Base-by-base conservation (phyloP, 2,329 filamentous ascomycete species). In the Arthrobotrys conoides region DNA sequence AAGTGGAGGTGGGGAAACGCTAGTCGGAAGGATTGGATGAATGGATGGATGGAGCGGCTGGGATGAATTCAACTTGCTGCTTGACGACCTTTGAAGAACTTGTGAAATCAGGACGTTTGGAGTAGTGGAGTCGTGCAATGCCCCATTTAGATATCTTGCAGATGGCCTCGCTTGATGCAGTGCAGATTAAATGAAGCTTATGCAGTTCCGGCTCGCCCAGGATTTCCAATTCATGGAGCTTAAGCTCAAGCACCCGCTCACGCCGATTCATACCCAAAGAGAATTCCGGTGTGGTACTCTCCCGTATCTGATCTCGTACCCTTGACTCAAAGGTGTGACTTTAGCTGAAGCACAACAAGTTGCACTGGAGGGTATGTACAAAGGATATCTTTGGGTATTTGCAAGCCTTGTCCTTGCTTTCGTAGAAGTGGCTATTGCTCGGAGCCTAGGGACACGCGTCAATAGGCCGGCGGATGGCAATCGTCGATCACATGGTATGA, bases 1-100 rank as follows among this genome's bases (percentile, higher is more conserved):
- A 55, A 59, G 73, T 66, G 73, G 67, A 77, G 68, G 73, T 67
- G 73, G 73, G 70, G 73, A 71, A 71, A 41, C 38, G 55, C 41
- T 27, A 24, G 36, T 44, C 24, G 41, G 51, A 72, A 38, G 61
- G 33, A 72, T 66, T 57, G 36, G 51, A n/a, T n/a, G n/a, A n/a
- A 22, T 48, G 18, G 33, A 33, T 57, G 49, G 33, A 36, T 18
- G 33, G 48, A 65, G 20, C 36, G 41, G 41, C 53, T 51, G 59
- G 66, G 38, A 51, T 44, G 24, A 59, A 59, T 67, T 46, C 53
- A 36, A 27, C 27, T 53, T 33, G 36, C 51, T 57, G 41, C 10
- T 70, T 24, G 51, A 48, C 16, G 14, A 46, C 18, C 24, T 12
- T 44, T 30, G 3, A n/a, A 4, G 38, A n/a, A 9, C 38, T 44